These are phyloP conservation scores for Neolecta irregularis DNA, from an alignment of 1,139 yeast genomes.

Conservation along the genomic window DNA sequence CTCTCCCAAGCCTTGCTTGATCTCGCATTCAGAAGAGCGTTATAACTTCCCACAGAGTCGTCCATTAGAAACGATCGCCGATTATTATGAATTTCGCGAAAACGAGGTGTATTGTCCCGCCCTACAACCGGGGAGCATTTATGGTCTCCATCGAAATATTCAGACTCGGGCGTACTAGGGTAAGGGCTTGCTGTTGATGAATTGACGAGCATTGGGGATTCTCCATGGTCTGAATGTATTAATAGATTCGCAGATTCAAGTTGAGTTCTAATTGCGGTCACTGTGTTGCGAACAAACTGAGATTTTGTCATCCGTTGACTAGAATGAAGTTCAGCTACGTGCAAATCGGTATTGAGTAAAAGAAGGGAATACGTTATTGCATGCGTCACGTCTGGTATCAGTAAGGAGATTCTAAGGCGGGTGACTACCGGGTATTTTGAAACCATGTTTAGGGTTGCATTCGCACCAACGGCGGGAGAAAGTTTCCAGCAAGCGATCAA, in stretches of 20 bases:
- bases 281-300: conserved; percentile 21
- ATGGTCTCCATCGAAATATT: too few relatives aligned
- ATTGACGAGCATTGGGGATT: too few relatives aligned
- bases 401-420: not conserved
- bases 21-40: too few relatives aligned
- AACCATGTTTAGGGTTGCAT: conserved; percentile 26
- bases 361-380: conserved; percentile 60
- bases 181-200: too few relatives aligned
- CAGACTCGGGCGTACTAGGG: too few relatives aligned
- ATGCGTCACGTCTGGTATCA: conserved; percentile 40
- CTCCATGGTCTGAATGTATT: too few relatives aligned
- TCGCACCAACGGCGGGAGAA: conserved; percentile 52
- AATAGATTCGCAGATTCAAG: not conserved
- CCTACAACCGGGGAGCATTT: too few relatives aligned
- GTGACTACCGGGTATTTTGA: conserved; percentile 30
- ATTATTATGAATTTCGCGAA: too few relatives aligned
- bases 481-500: conserved; percentile 57
- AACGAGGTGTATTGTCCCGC: too few relatives aligned
- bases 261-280: conserved; percentile 21
- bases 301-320: conserved; percentile 26
- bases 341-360: conserved; percentile 40
- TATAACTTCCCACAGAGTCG: too few relatives aligned
- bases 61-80: too few relatives aligned
- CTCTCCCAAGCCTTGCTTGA: too few relatives aligned
- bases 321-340: conserved; percentile 21